These are phyloP conservation scores for Ceriops zippeliana DNA, from an alignment of 345 rosid species.

Conservation along the genomic window DNA sequence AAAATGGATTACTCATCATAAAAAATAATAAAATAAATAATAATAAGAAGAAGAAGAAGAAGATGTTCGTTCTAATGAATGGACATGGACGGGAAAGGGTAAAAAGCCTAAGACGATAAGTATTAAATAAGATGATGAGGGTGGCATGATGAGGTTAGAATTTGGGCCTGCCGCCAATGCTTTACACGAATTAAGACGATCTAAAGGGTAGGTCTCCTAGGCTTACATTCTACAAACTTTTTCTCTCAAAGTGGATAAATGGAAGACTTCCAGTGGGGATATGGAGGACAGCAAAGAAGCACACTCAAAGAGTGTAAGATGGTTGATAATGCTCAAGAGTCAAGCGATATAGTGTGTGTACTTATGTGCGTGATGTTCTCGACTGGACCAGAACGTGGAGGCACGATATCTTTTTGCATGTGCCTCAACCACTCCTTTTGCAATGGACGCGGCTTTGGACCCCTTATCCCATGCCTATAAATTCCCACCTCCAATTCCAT, in stretches of 20 bases:
- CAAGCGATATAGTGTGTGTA: background rate
- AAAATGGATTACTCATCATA: too few relatives aligned
- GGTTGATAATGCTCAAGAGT: background rate
- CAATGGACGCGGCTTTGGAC: constrained; percentile 2
- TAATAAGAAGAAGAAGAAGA: too few relatives aligned
- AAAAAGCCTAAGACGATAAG: too few relatives aligned
- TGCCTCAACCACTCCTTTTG: background rate
- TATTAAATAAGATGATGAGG: too few relatives aligned
- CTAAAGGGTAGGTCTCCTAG: background rate
- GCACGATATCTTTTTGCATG: background rate
- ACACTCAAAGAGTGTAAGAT: background rate
- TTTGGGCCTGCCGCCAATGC: too few relatives aligned
- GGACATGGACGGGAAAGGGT: too few relatives aligned
- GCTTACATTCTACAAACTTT: background rate
- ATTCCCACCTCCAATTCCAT: background rate
- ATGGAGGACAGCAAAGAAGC: constrained; percentile 3
- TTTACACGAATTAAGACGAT: too few relatives aligned
- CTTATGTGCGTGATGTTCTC: background rate
- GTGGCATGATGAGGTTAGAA: too few relatives aligned
- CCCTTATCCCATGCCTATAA: background rate
- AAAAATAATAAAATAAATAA: too few relatives aligned
- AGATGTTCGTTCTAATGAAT: too few relatives aligned
- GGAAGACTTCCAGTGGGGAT: background rate
- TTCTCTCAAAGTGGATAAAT: too few relatives aligned
- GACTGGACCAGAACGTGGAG: background rate